Conservation (phyloP, 2,329 filamentous ascomycete species). For the Penicillium palitans region DNA sequence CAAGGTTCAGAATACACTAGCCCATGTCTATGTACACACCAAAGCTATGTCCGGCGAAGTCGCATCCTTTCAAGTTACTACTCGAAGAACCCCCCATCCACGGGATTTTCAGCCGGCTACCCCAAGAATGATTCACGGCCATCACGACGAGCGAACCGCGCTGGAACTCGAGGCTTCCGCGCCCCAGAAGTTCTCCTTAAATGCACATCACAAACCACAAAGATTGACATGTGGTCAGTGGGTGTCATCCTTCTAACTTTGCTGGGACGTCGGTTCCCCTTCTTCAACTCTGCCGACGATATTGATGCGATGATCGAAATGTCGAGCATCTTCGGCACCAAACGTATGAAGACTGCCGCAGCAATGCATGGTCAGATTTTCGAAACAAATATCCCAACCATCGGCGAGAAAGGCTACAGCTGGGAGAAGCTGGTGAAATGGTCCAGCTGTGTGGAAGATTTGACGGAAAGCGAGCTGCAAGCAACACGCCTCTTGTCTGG, state of each 20-base stretch:
- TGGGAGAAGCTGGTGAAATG: constrained; percentile 94
- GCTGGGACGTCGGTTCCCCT: constrained; percentile 87
- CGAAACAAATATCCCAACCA: constrained; percentile 88
- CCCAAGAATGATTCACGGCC: constrained; percentile 87
- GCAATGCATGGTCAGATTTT: constrained; percentile 87
- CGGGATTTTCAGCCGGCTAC: constrained; percentile 63
- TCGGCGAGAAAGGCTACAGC: constrained; percentile 79
- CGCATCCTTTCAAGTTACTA: constrained; percentile 59
- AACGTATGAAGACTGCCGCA: constrained; percentile 79
- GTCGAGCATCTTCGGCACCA: constrained; percentile 85
- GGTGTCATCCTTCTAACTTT: constrained; percentile 98
- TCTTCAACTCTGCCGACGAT: constrained; percentile 98
- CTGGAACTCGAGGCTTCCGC: constrained; percentile 91
- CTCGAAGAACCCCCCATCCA: constrained; percentile 51
- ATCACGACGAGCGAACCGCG: constrained; percentile 86
- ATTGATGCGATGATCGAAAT: constrained; percentile 98
- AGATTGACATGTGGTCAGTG: constrained; percentile 95
- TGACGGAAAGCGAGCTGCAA: constrained; percentile 50
- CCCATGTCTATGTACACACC: constrained; percentile 75
- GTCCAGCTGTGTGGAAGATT: constrained; percentile 76
- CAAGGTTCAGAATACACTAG: constrained; percentile 53
- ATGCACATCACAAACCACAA: constrained; percentile 89
- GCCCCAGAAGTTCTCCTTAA: constrained; percentile 97
- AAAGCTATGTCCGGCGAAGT: constrained; percentile 60
- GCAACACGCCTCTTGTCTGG: constrained; percentile 45